A percentile compares a stretch with the other conserved stretches of the same genome.
Conservation (phyloP, 2,329 filamentous ascomycete species). For the Microsporum canis region DNA sequence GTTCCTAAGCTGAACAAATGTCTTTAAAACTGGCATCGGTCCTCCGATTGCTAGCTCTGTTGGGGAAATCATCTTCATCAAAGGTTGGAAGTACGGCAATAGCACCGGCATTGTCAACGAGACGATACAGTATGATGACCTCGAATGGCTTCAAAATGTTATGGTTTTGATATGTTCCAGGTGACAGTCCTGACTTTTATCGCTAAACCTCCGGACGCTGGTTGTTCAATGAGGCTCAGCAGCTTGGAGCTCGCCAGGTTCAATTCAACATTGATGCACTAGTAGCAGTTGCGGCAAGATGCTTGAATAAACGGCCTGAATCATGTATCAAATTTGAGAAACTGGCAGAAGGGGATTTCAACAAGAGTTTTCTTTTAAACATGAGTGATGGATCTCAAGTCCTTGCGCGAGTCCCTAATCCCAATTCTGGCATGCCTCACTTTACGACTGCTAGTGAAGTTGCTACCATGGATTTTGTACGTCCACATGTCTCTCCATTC, state of each 20-base stretch:
- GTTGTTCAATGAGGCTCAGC: slow-evolving; percentile 25
- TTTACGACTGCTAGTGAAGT: slow-evolving; percentile 18
- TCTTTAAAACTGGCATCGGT: too few species aligned
- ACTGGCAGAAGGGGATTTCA: slow-evolving; percentile 24
- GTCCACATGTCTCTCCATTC: background rate
- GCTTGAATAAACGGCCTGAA: slow-evolving; percentile 15
- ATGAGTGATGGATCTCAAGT: slow-evolving; percentile 23
- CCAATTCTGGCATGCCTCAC: slow-evolving; percentile 18
- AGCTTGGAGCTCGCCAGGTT: slow-evolving; percentile 22
- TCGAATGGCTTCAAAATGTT: too few species aligned
- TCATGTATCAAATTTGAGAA: slow-evolving; percentile 22
- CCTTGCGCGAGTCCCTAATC: slow-evolving; percentile 22
- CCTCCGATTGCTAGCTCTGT: too few species aligned
- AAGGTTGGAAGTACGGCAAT: too few species aligned
- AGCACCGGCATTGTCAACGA: too few species aligned
- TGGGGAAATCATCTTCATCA: too few species aligned
- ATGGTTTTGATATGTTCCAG: background rate
- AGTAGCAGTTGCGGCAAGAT: slow-evolving; percentile 18
- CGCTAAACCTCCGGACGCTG: slow-evolving; percentile 25
- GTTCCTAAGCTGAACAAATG: too few species aligned
- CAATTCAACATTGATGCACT: slow-evolving; percentile 27
- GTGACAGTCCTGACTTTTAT: slow-evolving; percentile 13
- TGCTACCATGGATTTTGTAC: slow-evolving; percentile 21
- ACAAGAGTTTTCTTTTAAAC: slow-evolving; percentile 28
- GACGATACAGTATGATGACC: too few species aligned